Base-by-base conservation (phyloP, 1,284 basidiomycete species). In the Cutaneotrichosporon curvatum region DNA sequence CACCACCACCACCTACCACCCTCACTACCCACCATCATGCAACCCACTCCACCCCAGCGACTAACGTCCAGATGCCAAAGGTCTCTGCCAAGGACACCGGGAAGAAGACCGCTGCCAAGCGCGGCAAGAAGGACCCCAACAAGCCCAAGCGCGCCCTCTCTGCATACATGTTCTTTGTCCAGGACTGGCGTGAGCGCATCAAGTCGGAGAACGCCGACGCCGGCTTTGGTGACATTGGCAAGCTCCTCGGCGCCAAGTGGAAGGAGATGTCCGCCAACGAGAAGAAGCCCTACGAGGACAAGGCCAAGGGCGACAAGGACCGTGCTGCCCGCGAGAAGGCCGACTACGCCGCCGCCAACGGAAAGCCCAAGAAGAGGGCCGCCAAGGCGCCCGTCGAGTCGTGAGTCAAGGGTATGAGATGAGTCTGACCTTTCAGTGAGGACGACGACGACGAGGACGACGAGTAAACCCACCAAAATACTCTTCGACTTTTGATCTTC, bases 121-220 rank as follows among this genome's bases (percentile, higher is more conserved):
- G 55, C 46, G 46, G 40, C n/a, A 62, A 64, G 62, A 64, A 68
- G 61, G 67, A 70, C 58, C 63, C 66, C 37, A 60, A 60, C 59
- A 64, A 63, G 63, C 67, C 67, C 53, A 70, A 70, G 62, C 59
- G 65, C 44, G 84, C 88, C 2, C 79, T 95, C 44, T 94, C 90
- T 43, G 90, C 91, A 45, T 97, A 95, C 78, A 95, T 97, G 91
- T 92, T 92, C 84, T 96, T 96, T 79, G 84, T 82, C 64, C 87
- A 91, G 73, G 91, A 92, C 74, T 87, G 87, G 84, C 81, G 91
- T 68, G 87, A 94, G 74, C 82, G 84, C 66, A 87, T 96, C 79
- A 94, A 92, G 81, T 66, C 79, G 48, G 92, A 94, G 76, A 95
- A 96, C 78, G 88, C 90, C 47, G 87, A 91, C 51, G 91, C 89